Conservation (phyloP, 2,329 filamentous ascomycete species). For the Hansfordia pulvinata region DNA sequence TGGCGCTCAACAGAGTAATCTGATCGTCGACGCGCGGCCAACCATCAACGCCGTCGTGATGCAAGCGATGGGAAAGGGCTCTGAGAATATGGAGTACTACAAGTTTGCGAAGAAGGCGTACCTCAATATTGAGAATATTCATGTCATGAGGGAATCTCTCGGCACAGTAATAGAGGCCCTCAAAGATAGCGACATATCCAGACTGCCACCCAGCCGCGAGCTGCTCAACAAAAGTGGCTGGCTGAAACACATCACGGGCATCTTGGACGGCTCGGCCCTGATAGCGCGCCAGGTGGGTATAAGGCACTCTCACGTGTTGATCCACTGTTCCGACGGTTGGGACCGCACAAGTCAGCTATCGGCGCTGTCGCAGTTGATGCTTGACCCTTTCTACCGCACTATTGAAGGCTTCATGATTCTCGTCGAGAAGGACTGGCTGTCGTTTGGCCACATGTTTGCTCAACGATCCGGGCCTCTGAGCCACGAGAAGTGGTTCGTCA, state of each 20-base stretch:
- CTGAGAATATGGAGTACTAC: conserved; percentile 97
- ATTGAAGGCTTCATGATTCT: conserved; percentile 89
- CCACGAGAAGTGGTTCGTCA: conserved; percentile 86
- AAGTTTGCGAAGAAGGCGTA: conserved; percentile 84
- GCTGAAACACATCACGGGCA: conserved; percentile 75
- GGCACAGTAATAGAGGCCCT: conserved; percentile 78
- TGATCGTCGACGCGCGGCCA: conserved; percentile 92
- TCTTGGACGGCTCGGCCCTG: conserved; percentile 72
- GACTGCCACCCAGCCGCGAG: conserved; percentile 70
- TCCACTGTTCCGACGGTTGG: conserved; percentile 98
- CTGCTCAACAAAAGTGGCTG: conserved; percentile 73
- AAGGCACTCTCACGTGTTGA: conserved; percentile 85
- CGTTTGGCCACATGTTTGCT: conserved; percentile 95
- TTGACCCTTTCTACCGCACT: conserved; percentile 92
- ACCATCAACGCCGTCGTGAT: conserved; percentile 91
- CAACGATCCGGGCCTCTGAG: conserved; percentile 79
- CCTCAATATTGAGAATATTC: conserved; percentile 94
- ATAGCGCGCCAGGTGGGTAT: conserved; percentile 84
- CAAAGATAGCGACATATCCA: conserved; percentile 82
- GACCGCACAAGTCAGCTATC: conserved; percentile 93
- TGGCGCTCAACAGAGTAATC: conserved; percentile 81
- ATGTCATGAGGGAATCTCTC: conserved; percentile 90
- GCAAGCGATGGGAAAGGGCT: conserved; percentile 83
- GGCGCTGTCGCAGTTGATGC: conserved; percentile 78
- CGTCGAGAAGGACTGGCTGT: conserved; percentile 94